Evolutionary conservation across 192 early-diverging fungal species (phyloP), one percentile per base, ranked within the genome.

Genomic region (Coemansia sp.): DNA sequence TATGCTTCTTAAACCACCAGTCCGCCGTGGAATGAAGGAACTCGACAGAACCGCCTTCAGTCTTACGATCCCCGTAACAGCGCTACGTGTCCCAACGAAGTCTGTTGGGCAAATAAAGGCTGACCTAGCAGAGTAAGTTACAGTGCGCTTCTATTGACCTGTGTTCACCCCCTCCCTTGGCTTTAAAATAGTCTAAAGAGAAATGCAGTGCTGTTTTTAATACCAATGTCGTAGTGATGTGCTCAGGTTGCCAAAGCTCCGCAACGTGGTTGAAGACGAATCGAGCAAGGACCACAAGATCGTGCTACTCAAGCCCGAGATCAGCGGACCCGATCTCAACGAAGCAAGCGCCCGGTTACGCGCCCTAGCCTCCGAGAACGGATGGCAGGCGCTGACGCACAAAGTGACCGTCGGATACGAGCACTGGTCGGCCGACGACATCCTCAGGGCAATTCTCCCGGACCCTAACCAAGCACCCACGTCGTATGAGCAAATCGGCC

Each of bases 401-500:
- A 56, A 82, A 21, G 66, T 94, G 23, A 82, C 86, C 0, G 68
- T 98, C 26, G 85, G 66, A 35, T 98, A 96, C 83, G 90, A 92
- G 26, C 89, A 95, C 72, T 99, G 94, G 94, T 87, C 88, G 2
- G 87, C 91, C 34, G 95, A 99, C 53, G 92, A 99, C 62, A 85
- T 99, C n/a, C 76, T 99, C 29, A 79, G 89, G 31, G 90, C 97
- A 8, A 86, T 99, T 6, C 72, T 99, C 2, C 97, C 97, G 2
- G 87, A 89, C 33, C 84, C 89, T 10, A 61, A 86, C 34, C 92
- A 97, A 58, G 87, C 92, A 3, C 95, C 95, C 7, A 88, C 92
- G 18, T 88, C 94, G 3, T 95, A 90, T 68, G 93, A 93, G 37
- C 83, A 87, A 23, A 87, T 92, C 57, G 94, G 94, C 5, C 96